phyloP scores from a whole-genome alignment of 176 grass and related monocot species.

The Guadua angustifolia region DNA sequence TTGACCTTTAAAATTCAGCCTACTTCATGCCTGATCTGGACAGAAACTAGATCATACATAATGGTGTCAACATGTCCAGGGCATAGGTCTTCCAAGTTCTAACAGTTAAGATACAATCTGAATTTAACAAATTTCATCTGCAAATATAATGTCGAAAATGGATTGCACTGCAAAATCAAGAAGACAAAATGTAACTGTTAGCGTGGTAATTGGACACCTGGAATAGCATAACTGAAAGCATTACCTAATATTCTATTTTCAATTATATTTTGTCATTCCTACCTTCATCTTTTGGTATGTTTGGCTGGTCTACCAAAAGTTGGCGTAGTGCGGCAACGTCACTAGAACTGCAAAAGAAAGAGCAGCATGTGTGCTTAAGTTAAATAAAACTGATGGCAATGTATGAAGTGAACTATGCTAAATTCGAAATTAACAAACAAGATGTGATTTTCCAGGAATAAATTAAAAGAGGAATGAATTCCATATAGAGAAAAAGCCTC shows the following conservation, averaged over 20 bases:
- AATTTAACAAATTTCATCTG: conserved; percentile 75
- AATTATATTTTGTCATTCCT: not conserved
- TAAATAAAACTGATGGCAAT: not conserved
- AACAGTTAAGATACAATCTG: not conserved
- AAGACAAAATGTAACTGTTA: conserved; percentile 29
- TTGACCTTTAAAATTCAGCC: not conserved
- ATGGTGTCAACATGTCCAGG: not conserved
- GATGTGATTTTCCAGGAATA: not conserved
- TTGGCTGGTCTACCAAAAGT: conserved; percentile 82
- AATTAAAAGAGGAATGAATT: not conserved
- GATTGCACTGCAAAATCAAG: conserved; percentile 68
- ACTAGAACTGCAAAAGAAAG: conserved; percentile 59
- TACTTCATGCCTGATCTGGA: not conserved
- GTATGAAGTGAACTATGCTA: not conserved
- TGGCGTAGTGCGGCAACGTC: conserved; percentile 63
- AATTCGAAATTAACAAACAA: not conserved
- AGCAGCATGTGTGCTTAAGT: not conserved
- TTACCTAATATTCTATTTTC: not conserved
- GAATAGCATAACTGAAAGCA: conserved; percentile 11
- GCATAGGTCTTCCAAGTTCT: not conserved
- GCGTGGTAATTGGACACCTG: not conserved
- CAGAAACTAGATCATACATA: conserved; percentile 15
- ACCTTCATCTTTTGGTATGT: conserved; percentile 90
- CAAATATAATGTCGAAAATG: conserved; percentile 81
- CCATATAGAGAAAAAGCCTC: not conserved